phyloP scores from a whole-genome alignment of 768 basidiomycete genomes.

The Lenzites betulinus region DNA sequence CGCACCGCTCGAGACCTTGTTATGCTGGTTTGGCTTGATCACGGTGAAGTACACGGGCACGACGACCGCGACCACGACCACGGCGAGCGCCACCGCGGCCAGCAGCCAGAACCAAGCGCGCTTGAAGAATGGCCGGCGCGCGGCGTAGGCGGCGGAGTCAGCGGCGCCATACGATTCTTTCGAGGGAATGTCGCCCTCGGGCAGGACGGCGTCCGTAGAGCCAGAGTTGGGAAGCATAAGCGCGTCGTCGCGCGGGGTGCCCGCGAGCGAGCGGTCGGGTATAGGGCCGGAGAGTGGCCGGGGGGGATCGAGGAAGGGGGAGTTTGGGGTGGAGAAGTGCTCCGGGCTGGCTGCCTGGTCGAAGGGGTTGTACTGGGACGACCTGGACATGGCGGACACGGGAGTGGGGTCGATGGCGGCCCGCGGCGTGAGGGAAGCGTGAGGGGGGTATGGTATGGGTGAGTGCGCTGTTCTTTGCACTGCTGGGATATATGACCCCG shows the following conservation, averaged over 20 bases:
- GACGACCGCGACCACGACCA: slow-evolving; percentile 32
- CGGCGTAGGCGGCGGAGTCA: neutral
- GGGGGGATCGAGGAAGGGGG: slow-evolving; percentile 7
- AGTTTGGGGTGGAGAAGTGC: neutral
- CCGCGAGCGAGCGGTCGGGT: slow-evolving; percentile 15
- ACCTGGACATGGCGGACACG: slow-evolving; percentile 7
- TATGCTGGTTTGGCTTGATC: slow-evolving; percentile 24
- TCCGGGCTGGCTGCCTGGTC: neutral
- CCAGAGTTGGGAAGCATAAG: slow-evolving; percentile 5
- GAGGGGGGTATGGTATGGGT: neutral
- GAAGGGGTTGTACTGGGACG: slow-evolving; percentile 15
- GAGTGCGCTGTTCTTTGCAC: neutral
- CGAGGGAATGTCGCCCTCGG: neutral
- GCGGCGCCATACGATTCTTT: slow-evolving; percentile 8
- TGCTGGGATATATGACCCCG: neutral
- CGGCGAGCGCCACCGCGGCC: slow-evolving; percentile 18
- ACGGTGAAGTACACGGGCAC: slow-evolving; percentile 33
- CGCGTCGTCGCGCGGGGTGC: slow-evolving; percentile 16
- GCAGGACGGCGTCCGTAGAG: neutral
- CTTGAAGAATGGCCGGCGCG: slow-evolving; percentile 22
- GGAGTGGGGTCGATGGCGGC: neutral
- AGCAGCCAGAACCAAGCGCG: slow-evolving; percentile 26
- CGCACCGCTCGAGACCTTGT: slow-evolving; percentile 5
- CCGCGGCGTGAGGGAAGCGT: neutral
- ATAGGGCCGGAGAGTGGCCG: slow-evolving; percentile 11